Conservation (phyloP, 2,329 filamentous ascomycete genomes). For the Diplodia scrobiculata region DNA sequence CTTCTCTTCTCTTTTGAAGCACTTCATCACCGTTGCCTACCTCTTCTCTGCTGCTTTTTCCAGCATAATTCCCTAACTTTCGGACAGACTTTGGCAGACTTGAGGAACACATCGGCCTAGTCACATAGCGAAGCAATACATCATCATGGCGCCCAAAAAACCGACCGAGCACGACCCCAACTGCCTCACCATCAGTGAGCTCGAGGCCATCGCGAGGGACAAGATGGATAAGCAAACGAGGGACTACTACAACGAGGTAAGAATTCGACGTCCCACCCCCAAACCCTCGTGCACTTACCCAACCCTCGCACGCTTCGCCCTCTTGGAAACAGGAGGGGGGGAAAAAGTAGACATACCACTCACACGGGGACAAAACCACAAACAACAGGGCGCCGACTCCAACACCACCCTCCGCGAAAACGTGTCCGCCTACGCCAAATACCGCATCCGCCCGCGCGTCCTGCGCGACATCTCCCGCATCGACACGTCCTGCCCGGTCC, state of each 20-base stretch:
- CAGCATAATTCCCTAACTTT: not conserved
- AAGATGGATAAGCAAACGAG: slow-evolving; percentile 38
- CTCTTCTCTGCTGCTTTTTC: not conserved
- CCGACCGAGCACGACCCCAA: slow-evolving; percentile 32
- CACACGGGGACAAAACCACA: too few species aligned
- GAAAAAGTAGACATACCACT: not conserved
- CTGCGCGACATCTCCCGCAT: slow-evolving; percentile 46
- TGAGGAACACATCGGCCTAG: too few species aligned
- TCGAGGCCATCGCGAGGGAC: slow-evolving; percentile 36
- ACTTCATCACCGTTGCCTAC: not conserved
- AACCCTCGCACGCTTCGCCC: not conserved
- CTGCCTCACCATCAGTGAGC: slow-evolving; percentile 37
- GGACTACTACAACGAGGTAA: slow-evolving; percentile 25
- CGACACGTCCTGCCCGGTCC: slow-evolving; percentile 36
- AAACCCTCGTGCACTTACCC: too few species aligned
- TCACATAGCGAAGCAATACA: not conserved
- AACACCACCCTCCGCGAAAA: slow-evolving; percentile 36
- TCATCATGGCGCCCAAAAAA: not conserved
- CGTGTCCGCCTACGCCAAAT: slow-evolving; percentile 38
- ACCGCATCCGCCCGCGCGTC: slow-evolving; percentile 42
- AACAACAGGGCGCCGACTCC: slow-evolving; percentile 17
- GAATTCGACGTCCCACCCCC: not conserved
- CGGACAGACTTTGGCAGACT: not conserved
- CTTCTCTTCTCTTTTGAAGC: not conserved
- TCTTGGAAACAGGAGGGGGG: not conserved